phyloP scores from a whole-genome alignment of 2,329 filamentous ascomycete species.

The Ceratocystis smalleyi region DNA sequence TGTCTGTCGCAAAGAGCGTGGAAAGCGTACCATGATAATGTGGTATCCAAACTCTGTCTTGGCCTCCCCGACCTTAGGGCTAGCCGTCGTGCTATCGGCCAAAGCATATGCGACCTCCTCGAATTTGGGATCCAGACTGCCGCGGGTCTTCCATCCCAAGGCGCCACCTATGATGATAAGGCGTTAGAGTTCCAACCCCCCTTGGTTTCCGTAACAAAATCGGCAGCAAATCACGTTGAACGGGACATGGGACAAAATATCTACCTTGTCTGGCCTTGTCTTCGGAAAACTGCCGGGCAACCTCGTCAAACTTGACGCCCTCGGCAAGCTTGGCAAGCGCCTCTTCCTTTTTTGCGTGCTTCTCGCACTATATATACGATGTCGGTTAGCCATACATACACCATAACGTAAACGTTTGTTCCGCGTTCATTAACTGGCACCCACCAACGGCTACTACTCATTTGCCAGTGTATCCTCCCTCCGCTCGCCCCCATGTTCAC shows the following conservation, averaged over 20 bases:
- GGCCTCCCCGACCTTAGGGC: constrained; percentile 50
- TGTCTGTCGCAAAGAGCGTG: neutral
- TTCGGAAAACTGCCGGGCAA: constrained; percentile 57
- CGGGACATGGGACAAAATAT: neutral
- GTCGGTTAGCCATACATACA: neutral
- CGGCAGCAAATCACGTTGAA: neutral
- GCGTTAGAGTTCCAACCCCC: neutral
- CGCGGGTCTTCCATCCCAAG: constrained; percentile 58
- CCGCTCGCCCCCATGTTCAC: neutral
- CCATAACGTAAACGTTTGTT: neutral
- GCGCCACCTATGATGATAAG: constrained; percentile 41
- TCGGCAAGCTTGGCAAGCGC: constrained; percentile 51
- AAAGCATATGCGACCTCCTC: constrained; percentile 57
- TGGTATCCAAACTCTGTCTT: constrained; percentile 68
- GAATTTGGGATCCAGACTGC: constrained; percentile 51
- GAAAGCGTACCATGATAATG: constrained; percentile 52
- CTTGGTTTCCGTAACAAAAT: neutral
- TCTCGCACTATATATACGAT: constrained; percentile 42
- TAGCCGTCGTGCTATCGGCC: constrained; percentile 47
- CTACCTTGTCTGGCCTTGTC: constrained; percentile 56
- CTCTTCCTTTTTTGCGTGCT: constrained; percentile 63
- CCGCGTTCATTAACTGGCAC: neutral
- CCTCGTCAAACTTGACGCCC: constrained; percentile 58
- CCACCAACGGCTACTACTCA: neutral
- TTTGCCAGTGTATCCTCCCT: neutral